phyloP scores from a whole-genome alignment of 2,329 filamentous ascomycete genomes.

The Sporothrix pseudoabietina region DNA sequence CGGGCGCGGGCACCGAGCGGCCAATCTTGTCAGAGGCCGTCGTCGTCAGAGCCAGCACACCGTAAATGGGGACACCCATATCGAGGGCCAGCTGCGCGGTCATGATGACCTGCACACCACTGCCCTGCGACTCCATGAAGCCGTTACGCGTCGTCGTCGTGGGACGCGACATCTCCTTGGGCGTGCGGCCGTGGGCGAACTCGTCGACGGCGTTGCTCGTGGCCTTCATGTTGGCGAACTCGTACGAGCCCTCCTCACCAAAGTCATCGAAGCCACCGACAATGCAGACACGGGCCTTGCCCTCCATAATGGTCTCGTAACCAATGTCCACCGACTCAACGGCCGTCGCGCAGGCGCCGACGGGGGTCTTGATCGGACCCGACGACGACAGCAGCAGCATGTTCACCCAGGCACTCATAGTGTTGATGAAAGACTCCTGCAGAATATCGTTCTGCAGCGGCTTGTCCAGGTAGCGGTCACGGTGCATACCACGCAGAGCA shows the following conservation, averaged over 20 bases:
- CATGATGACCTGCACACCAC: conserved; percentile 98
- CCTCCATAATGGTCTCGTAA: conserved; percentile 97
- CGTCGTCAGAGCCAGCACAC: conserved; percentile 87
- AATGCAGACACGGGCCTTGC: conserved; percentile 95
- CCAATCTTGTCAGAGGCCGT: conserved; percentile 99
- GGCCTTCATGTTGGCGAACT: conserved; percentile 99
- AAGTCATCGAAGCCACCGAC: conserved; percentile 99
- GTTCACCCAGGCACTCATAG: conserved; percentile 99
- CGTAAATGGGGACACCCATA: conserved; percentile 98
- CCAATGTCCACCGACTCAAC: conserved; percentile 97
- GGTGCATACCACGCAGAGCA: conserved; percentile 96
- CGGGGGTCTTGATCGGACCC: conserved; percentile 96
- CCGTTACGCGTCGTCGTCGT: conserved; percentile 95
- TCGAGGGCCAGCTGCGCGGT: conserved; percentile 92
- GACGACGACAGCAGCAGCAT: conserved; percentile 97
- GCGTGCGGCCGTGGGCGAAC: conserved; percentile 91
- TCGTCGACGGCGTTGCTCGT: conserved; percentile 98
- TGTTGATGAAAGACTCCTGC: conserved; percentile 99
- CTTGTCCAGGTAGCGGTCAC: conserved; percentile 94
- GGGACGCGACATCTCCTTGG: conserved; percentile 95
- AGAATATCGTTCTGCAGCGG: conserved; percentile 98
- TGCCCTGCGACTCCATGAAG: conserved; percentile 99
- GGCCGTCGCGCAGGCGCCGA: conserved; percentile 94
- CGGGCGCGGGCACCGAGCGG: conserved; percentile 92
- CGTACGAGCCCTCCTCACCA: conserved; percentile 97